Evolutionary conservation across 176 grass and related monocot species (phyloP).

Genomic region (Ananas comosus): DNA sequence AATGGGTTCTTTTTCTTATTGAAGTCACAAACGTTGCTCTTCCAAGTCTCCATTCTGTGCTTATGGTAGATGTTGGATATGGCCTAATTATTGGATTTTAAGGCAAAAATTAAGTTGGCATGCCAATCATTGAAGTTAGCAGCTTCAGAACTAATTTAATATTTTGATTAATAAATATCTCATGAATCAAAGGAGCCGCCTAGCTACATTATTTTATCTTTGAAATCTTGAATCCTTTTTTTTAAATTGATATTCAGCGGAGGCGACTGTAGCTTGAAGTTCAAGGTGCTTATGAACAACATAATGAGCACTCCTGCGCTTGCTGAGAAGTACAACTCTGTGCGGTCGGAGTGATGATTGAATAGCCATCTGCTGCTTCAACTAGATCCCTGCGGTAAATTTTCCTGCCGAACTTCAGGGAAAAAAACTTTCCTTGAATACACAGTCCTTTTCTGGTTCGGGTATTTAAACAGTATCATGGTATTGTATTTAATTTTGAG

Average conservation of each 20-base stretch:
- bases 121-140: no score
- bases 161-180: neutral
- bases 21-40: neutral
- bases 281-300: constrained; percentile 91
- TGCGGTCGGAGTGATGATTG: constrained; percentile 57
- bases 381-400: neutral
- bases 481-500: no score
- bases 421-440: neutral
- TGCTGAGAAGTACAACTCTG: constrained; percentile 78
- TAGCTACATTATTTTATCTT: neutral
- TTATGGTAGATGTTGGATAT: no score
- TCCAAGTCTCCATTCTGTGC: no score
- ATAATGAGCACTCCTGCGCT: constrained; percentile 46
- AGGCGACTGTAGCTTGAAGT: constrained; percentile 75
- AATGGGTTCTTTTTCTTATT: neutral
- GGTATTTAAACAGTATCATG: neutral
- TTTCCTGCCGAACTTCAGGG: neutral
- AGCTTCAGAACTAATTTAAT: no score
- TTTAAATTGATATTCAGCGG: constrained; percentile 42
- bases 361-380: neutral
- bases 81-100: no score
- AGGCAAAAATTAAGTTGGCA: no score
- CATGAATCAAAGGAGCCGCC: neutral
- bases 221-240: neutral
- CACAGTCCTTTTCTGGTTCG: neutral